Conservation (phyloP, 1,284 basidiomycete species). For the Stereum hirsutum region DNA sequence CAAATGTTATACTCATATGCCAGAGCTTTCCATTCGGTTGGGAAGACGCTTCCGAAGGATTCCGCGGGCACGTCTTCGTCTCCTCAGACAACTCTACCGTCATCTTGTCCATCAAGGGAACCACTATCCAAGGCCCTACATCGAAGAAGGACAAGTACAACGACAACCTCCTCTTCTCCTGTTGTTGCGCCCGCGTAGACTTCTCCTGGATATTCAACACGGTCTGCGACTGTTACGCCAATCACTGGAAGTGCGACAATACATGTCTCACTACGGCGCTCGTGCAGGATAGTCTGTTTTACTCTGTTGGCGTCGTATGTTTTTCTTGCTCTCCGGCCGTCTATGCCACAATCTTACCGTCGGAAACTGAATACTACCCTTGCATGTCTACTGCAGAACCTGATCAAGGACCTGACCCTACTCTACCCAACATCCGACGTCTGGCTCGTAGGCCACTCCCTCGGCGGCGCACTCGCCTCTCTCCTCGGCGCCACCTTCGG, state of each 20-base stretch:
- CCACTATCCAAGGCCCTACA: conserved; percentile 74
- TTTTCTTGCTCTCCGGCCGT: background rate
- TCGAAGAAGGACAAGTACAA: conserved; percentile 93
- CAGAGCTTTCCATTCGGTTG: conserved; percentile 89
- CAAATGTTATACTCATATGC: conserved; percentile 1
- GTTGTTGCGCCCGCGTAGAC: conserved; percentile 93
- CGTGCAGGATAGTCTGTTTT: conserved; percentile 87
- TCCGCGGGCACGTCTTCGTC: conserved; percentile 87
- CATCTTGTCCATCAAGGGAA: conserved; percentile 93
- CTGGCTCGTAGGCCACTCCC: conserved; percentile 86
- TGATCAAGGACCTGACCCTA: conserved; percentile 75
- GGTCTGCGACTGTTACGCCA: conserved; percentile 85
- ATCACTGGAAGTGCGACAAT: conserved; percentile 71
- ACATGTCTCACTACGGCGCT: conserved; percentile 81
- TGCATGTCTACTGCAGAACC: conserved; percentile 47
- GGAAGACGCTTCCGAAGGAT: conserved; percentile 74
- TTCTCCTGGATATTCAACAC: conserved; percentile 75
- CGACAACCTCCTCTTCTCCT: conserved; percentile 95
- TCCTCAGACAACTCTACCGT: conserved; percentile 77
- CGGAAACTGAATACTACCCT: no score
- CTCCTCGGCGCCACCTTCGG: conserved; percentile 91
- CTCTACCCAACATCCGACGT: conserved; percentile 83
- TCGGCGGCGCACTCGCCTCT: conserved; percentile 85
- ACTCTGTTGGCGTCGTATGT: conserved; percentile 72
- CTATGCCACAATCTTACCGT: no score